Evolutionary conservation across 495 filamentous ascomycete species (phyloP).

Genomic region (Staphylotrichum tortipilum): DNA sequence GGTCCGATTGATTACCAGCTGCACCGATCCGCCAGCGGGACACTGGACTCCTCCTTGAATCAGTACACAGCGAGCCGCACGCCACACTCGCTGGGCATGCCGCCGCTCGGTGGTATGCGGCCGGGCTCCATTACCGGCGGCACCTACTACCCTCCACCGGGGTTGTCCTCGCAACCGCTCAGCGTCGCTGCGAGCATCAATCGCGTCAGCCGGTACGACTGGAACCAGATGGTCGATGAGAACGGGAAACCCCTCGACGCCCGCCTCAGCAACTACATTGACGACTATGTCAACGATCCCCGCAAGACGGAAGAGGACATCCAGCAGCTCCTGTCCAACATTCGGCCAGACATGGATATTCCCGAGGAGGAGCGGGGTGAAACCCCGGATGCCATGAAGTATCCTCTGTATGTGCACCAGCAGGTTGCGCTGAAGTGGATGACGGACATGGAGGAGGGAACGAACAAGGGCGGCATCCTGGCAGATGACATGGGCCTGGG

Average conservation of each 20-base stretch:
- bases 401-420: conserved; percentile 70
- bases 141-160: background rate
- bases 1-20: background rate
- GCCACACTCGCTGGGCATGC: background rate
- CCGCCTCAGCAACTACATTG: conserved; percentile 23
- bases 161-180: background rate
- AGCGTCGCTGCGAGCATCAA: conserved; percentile 17
- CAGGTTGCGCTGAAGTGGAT: conserved; percentile 78
- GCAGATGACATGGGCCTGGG: conserved; percentile 95
- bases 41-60: background rate
- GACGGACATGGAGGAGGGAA: conserved; percentile 68
- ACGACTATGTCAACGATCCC: conserved; percentile 44
- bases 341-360: conserved; percentile 64
- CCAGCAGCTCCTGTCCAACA: conserved; percentile 58
- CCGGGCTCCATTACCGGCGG: background rate
- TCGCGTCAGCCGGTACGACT: conserved; percentile 18
- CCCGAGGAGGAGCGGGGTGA: conserved; percentile 56
- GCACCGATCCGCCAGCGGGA: background rate
- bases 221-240: conserved; percentile 17
- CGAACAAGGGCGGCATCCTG: conserved; percentile 73
- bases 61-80: background rate
- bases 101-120: background rate
- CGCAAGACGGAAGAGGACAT: conserved; percentile 56
- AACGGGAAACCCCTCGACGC: conserved; percentile 18
- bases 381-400: conserved; percentile 66